Conservation (phyloP, 441 rosid species). For the Daphne laureola region DNA sequence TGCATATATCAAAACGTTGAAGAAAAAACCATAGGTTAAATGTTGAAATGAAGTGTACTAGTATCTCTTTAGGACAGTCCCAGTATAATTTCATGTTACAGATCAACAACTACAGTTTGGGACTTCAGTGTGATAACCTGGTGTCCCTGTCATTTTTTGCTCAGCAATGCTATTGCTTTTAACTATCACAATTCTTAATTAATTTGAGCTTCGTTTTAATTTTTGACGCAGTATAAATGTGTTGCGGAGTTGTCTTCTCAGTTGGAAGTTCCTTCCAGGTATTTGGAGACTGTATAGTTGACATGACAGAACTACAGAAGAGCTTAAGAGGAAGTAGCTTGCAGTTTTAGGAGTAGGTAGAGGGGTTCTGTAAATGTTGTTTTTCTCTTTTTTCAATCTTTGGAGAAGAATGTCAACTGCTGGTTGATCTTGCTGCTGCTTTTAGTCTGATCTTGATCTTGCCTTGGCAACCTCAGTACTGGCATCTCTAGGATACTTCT, state of each 20-base stretch:
- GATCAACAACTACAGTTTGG: background rate
- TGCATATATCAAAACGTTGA: background rate
- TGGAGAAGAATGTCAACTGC: constrained; percentile 1
- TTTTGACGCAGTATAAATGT: constrained; percentile 21
- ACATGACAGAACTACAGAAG: too few species aligned
- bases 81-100: background rate
- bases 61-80: too few species aligned
- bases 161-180: background rate
- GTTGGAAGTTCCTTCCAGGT: constrained; percentile 20
- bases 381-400: too few species aligned
- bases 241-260: constrained; percentile 22
- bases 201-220: background rate
- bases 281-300: constrained; percentile 16
- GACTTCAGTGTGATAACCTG: background rate
- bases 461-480: too few species aligned
- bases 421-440: constrained; percentile 3
- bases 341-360: background rate
- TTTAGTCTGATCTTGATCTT: too few species aligned
- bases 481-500: too few species aligned
- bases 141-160: constrained; percentile 6
- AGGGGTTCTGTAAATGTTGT: background rate
- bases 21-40: too few species aligned
- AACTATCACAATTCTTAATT: too few species aligned
- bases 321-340: too few species aligned
- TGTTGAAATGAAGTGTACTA: too few species aligned